Conservation (phyloP, 345 rosid genomes). For the Ricinus communis region DNA sequence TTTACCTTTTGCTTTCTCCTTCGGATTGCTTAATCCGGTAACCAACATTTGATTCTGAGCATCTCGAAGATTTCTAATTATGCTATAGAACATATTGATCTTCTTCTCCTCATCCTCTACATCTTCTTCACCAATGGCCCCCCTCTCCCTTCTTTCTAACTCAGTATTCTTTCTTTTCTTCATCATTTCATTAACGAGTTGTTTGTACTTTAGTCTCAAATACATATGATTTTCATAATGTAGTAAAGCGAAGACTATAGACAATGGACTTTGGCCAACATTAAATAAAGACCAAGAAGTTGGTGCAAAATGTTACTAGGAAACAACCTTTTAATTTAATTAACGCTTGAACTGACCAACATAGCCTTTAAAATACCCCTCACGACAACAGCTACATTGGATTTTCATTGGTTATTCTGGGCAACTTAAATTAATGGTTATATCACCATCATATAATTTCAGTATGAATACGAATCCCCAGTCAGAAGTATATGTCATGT, state of each 20-base stretch:
- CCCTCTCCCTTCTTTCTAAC: not conserved
- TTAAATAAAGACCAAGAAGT: not conserved
- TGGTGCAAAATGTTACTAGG: not conserved
- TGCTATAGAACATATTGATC: constrained; percentile 16
- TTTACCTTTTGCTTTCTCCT: not conserved
- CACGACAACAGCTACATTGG: too few relatives aligned
- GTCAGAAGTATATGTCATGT: too few relatives aligned
- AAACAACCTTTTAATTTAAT: not conserved
- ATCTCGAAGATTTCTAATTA: constrained; percentile 17
- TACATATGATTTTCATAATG: not conserved
- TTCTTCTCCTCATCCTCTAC: constrained; percentile 17
- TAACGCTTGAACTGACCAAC: too few relatives aligned
- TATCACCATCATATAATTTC: too few relatives aligned
- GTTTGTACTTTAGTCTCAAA: not conserved
- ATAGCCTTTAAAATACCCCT: too few relatives aligned
- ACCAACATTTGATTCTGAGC: constrained; percentile 11
- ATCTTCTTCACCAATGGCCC: not conserved
- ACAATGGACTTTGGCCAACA: too few relatives aligned
- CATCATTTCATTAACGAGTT: not conserved
- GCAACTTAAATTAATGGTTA: too few relatives aligned
- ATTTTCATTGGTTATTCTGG: too few relatives aligned
- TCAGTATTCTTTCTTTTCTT: constrained; percentile 16
- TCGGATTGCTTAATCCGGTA: not conserved
- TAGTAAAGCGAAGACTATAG: not conserved
- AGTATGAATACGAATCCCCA: too few relatives aligned